Evolutionary conservation across 495 filamentous ascomycete species (phyloP).

Genomic region (Penicillium dipodomyicola): DNA sequence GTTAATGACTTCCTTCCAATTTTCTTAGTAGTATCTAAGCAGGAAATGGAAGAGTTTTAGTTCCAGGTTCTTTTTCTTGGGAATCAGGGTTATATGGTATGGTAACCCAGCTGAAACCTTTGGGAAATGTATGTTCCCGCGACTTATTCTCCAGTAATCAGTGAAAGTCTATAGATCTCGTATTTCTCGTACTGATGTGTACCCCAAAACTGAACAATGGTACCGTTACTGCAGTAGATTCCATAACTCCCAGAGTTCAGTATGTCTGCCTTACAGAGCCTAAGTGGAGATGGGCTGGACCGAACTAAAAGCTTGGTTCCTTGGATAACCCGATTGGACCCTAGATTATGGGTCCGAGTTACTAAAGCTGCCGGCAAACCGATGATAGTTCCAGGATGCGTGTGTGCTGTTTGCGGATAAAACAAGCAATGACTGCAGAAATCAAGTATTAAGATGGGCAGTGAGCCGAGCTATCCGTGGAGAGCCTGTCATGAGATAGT

Average conservation of each 20-base stretch:
- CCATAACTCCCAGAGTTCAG: not conserved
- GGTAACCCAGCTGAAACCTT: not conserved
- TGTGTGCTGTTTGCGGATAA: constrained; percentile 27
- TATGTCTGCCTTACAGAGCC: not conserved
- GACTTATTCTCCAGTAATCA: constrained; percentile 4
- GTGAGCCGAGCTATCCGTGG: not conserved
- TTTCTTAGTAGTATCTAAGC: constrained; percentile 6
- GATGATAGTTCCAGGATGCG: constrained; percentile 8
- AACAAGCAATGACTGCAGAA: not conserved
- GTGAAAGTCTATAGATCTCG: not conserved
- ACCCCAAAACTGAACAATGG: constrained; percentile 15
- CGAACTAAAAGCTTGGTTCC: not conserved
- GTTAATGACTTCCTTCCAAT: constrained; percentile 7
- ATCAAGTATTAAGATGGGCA: not conserved
- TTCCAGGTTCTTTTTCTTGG: constrained; percentile 9
- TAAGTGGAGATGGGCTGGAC: not conserved
- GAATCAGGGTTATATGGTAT: not conserved
- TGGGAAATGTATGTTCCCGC: constrained; percentile 1
- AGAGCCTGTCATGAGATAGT: not conserved
- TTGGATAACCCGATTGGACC: constrained; percentile 6
- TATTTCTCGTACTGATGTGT: constrained; percentile 13
- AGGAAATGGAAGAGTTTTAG: constrained; percentile 1
- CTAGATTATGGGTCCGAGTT: not conserved
- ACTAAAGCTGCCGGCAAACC: constrained; percentile 13
- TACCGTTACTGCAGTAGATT: constrained; percentile 25